Evolutionary conservation across 1,284 basidiomycete species (phyloP), one percentile per base, ranked within the genome.

Genomic region (Microbotryomycetes sp.): DNA sequence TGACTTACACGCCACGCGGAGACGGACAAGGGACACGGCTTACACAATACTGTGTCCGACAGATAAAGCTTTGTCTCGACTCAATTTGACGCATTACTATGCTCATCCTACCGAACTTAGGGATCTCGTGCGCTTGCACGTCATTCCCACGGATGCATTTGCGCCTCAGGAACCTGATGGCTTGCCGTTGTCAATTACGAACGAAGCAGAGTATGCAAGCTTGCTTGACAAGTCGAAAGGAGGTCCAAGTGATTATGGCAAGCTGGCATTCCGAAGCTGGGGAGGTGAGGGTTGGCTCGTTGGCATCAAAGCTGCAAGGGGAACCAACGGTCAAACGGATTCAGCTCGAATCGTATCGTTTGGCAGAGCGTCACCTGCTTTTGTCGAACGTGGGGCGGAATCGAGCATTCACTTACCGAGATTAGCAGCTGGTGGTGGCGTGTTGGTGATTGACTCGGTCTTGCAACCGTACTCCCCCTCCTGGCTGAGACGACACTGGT

Each of bases 221-320:
- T 77, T 94, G 12, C 81, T 83, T 12, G 85, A 85, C 0, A 71
- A 79, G 0, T 71, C 46, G 9, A 68, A 69, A 15, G 70, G 65
- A 12, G 69, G 72, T 0, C 22, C 72, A 6, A 86, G 84, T 5
- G 79, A 80, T 1, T 92, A 87, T 70, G 91, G 90, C 1, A 86
- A 90, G 70, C 76, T 97, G 49, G 82, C 89, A 25, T 89, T 97
- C 78, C 82, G 86, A 53, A 79, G 79, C 62, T 77, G 74, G 42
- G 77, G 77, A 14, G 77, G 76, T 42, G 81, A 80, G 63, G 78
- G 61, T 14, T 89, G 84, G 74, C 77, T 92, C 53, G 85, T 96
- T n/a, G 92, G 94, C 6, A 92, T 97, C 74, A 87, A 87, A 76
- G 87, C 86, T 53, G 91, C 92, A 2, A 80, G 90, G 14, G 91